phyloP scores from a whole-genome alignment of 228 moss, liverwort and hornwort genomes.

The Sphagnum fallax region DNA sequence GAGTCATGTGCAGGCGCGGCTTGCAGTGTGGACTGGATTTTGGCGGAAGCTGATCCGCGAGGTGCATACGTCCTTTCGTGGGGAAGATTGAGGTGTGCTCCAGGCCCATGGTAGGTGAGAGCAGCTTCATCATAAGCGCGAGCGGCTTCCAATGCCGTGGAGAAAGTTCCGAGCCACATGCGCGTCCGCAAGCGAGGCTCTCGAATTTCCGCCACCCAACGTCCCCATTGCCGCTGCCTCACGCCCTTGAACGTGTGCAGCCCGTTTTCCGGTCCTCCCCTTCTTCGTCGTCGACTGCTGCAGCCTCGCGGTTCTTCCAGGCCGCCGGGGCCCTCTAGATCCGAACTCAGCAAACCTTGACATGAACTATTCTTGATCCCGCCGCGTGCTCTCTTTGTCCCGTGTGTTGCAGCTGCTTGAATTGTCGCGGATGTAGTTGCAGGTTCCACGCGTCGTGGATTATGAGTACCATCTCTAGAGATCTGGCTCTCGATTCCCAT shows the following conservation, averaged over 20 bases:
- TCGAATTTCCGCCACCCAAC: conserved; percentile 72
- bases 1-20: background rate
- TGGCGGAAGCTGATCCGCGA: background rate
- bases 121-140: conserved; percentile 69
- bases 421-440: too few relatives aligned
- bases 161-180: conserved; percentile 68
- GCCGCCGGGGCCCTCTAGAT: too few relatives aligned
- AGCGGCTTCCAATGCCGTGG: conserved; percentile 61
- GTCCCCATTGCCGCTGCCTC: conserved; percentile 68
- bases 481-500: too few relatives aligned
- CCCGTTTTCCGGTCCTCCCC: conserved; percentile 65
- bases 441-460: too few relatives aligned
- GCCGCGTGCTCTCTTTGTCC: too few relatives aligned
- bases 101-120: conserved; percentile 53
- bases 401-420: too few relatives aligned
- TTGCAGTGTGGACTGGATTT: background rate
- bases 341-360: too few relatives aligned
- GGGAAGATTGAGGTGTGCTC: conserved; percentile 55
- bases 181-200: conserved; percentile 58
- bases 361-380: too few relatives aligned
- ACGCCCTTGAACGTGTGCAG: conserved; percentile 58
- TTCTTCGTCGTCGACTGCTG: background rate
- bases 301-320: too few relatives aligned
- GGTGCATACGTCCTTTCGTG: background rate
- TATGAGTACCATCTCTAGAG: too few relatives aligned